Evolutionary conservation across 495 filamentous ascomycete species (phyloP).

Genomic region (Hypomontagnella submonticulosa): DNA sequence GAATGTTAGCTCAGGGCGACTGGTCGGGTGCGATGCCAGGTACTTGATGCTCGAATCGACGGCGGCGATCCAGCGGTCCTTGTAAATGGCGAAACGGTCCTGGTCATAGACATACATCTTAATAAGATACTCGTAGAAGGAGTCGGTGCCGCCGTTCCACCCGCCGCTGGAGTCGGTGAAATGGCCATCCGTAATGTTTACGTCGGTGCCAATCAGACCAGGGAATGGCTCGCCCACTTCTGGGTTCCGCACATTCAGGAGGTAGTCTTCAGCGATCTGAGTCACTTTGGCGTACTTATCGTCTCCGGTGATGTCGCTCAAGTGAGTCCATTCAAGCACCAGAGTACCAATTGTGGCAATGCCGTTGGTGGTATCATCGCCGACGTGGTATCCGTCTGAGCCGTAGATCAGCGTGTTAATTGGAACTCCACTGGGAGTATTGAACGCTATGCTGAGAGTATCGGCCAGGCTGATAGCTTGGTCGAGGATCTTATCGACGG

Average conservation of each 20-base stretch:
- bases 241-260: constrained; percentile 72
- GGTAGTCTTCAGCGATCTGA: constrained; percentile 76
- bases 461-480: constrained; percentile 79
- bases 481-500: constrained; percentile 66
- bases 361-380: constrained; percentile 67
- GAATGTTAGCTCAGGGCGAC: constrained; percentile 79
- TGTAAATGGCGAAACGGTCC: constrained; percentile 68
- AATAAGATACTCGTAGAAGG: constrained; percentile 91
- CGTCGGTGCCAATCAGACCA: constrained; percentile 76
- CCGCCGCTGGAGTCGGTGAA: constrained; percentile 75
- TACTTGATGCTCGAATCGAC: constrained; percentile 80
- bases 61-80: constrained; percentile 79
- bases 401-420: constrained; percentile 76
- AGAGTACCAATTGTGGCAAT: constrained; percentile 78
- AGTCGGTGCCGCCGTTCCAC: constrained; percentile 85
- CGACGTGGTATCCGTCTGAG: constrained; percentile 53
- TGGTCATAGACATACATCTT: constrained; percentile 93
- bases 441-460: constrained; percentile 78
- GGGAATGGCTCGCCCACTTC: constrained; percentile 75
- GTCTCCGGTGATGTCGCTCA: constrained; percentile 81
- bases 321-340: constrained; percentile 85
- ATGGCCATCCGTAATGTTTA: constrained; percentile 70
- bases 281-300: constrained; percentile 71
- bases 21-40: constrained; percentile 75
- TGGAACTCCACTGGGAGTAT: constrained; percentile 80